phyloP scores from a whole-genome alignment of 495 filamentous ascomycete species.

The Neurospora sp. region DNA sequence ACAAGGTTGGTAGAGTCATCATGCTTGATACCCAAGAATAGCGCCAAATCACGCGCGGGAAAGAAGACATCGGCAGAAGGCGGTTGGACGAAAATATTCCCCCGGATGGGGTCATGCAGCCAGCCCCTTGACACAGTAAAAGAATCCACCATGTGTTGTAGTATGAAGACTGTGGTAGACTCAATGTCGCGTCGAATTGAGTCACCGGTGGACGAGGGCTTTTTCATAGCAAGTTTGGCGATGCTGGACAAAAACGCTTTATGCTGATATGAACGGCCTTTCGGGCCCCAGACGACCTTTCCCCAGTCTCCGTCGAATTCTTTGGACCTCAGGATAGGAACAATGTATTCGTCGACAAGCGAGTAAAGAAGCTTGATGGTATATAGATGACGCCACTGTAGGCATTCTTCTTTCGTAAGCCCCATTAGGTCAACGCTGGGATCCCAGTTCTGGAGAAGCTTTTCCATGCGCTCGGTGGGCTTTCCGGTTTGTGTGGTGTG shows the following conservation, averaged over 20 bases:
- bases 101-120: neutral
- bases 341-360: neutral
- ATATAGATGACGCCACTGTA: neutral
- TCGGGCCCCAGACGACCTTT: neutral
- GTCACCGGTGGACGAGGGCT: neutral
- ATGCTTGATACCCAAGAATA: neutral
- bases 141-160: neutral
- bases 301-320: neutral
- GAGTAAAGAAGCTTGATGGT: neutral
- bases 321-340: neutral
- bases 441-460: neutral
- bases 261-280: neutral
- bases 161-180: neutral
- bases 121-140: neutral
- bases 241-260: neutral
- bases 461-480: neutral
- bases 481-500: neutral
- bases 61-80: neutral
- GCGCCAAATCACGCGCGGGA: neutral
- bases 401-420: neutral
- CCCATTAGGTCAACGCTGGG: neutral
- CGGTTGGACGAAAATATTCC: neutral
- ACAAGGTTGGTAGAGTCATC: neutral
- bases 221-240: neutral
- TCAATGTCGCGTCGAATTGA: neutral